Conservation (phyloP, 2,329 filamentous ascomycete genomes). For the Talaromyces islandicus region DNA sequence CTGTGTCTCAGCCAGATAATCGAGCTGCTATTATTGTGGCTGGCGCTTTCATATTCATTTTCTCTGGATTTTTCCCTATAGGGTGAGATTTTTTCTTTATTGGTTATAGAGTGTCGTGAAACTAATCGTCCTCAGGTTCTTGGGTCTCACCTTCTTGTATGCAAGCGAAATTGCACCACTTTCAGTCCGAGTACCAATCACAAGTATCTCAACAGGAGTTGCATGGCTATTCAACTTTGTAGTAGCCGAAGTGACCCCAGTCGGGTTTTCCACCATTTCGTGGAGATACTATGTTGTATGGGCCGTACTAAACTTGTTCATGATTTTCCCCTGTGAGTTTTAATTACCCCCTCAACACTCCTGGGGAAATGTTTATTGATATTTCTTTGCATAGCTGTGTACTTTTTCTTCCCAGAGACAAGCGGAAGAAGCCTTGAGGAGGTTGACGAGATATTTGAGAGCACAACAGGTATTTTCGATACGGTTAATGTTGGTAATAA, state of each 20-base stretch:
- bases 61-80: not conserved
- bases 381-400: not conserved
- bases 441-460: not conserved
- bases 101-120: no score
- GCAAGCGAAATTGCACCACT: not conserved
- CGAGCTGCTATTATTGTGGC: not conserved
- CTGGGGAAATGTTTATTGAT: no score
- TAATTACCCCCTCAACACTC: no score
- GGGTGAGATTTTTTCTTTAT: no score
- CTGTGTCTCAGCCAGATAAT: not conserved
- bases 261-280: conserved; percentile 11
- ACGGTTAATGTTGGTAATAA: not conserved
- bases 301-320: not conserved
- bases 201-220: conserved; percentile 12
- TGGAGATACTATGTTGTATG: conserved; percentile 16
- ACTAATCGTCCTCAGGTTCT: not conserved
- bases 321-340: no score
- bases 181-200: conserved; percentile 11
- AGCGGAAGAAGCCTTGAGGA: not conserved
- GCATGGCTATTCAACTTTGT: conserved; percentile 16
- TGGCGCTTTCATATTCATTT: not conserved
- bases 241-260: conserved; percentile 14
- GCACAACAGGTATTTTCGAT: not conserved
- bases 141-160: not conserved
- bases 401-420: not conserved